Conservation (phyloP, 495 filamentous ascomycete genomes). For the Neurospora intermedia region DNA sequence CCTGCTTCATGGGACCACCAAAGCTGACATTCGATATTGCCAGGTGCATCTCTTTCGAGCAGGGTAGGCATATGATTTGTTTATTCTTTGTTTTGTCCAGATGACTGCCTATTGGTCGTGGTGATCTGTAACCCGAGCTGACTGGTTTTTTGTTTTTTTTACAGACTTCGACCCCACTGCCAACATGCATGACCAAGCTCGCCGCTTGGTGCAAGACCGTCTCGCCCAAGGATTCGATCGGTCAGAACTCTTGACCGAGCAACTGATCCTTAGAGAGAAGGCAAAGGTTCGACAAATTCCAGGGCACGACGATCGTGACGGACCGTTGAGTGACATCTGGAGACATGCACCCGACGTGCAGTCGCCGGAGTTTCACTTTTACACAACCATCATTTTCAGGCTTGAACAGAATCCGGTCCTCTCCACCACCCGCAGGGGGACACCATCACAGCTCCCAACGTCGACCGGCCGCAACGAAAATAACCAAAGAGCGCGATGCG, state of each 20-base stretch:
- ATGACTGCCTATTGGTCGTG: neutral
- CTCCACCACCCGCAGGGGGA: neutral
- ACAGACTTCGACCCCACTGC: neutral
- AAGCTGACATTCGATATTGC: neutral
- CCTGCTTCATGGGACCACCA: neutral
- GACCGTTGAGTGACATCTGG: neutral
- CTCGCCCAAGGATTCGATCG: neutral
- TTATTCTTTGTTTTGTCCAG: neutral
- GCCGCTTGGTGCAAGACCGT: neutral
- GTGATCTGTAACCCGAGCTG: neutral
- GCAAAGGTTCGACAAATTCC: neutral
- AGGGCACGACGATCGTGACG: neutral
- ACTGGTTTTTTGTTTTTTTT: no score
- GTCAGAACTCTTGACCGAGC: neutral
- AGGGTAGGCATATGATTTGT: neutral
- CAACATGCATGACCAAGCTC: neutral
- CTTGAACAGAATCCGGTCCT: neutral
- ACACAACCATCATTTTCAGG: neutral
- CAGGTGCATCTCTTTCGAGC: neutral
- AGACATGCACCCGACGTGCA: neutral
- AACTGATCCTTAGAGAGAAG: neutral
- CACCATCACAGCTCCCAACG: neutral
- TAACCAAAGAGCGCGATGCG: neutral
- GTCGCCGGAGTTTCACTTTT: neutral
- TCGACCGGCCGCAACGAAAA: neutral